Conservation (phyloP, 768 basidiomycete species). For the Calocera viscosa region DNA sequence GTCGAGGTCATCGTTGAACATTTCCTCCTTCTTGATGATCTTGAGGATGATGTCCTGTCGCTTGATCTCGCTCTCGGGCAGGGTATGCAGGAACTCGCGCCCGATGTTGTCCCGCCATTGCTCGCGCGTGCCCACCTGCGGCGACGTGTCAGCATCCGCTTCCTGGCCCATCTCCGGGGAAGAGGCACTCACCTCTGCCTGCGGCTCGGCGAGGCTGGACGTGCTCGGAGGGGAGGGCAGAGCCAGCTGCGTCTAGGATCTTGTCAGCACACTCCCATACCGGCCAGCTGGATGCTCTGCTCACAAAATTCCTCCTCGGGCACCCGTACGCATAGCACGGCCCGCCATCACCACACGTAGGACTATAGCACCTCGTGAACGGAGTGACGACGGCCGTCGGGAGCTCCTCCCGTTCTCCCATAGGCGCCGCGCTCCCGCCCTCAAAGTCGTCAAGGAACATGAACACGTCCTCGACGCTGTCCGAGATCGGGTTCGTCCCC, state of each 20-base stretch:
- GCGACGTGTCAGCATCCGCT: too few species aligned
- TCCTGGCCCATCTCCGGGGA: too few species aligned
- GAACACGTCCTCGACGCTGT: slow-evolving; percentile 86
- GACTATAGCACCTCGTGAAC: slow-evolving; percentile 81
- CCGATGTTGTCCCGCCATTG: slow-evolving; percentile 43
- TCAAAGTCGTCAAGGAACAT: slow-evolving; percentile 68
- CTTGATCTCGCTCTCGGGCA: slow-evolving; percentile 66
- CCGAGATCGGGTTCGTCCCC: slow-evolving; percentile 68
- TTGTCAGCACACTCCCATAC: slow-evolving; percentile 9
- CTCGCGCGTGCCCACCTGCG: neutral
- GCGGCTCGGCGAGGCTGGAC: neutral
- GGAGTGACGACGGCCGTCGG: slow-evolving; percentile 85
- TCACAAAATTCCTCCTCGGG: slow-evolving; percentile 19
- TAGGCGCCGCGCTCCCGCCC: slow-evolving; percentile 38
- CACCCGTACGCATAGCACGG: slow-evolving; percentile 77
- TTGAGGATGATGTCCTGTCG: slow-evolving; percentile 82
- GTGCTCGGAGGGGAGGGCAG: neutral
- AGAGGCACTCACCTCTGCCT: too few species aligned
- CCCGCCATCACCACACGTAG: slow-evolving; percentile 66
- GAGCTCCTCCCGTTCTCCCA: slow-evolving; percentile 39
- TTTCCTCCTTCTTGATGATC: slow-evolving; percentile 76
- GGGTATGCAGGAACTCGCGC: slow-evolving; percentile 35
- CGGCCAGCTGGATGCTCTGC: slow-evolving; percentile 6
- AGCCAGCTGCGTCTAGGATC: neutral
- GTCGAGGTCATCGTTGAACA: slow-evolving; percentile 79